Percentiles rank a stretch among this genome's conserved stretches.
Conservation (phyloP, 1,284 basidiomycete genomes). For the Apiotrichum siamense region DNA sequence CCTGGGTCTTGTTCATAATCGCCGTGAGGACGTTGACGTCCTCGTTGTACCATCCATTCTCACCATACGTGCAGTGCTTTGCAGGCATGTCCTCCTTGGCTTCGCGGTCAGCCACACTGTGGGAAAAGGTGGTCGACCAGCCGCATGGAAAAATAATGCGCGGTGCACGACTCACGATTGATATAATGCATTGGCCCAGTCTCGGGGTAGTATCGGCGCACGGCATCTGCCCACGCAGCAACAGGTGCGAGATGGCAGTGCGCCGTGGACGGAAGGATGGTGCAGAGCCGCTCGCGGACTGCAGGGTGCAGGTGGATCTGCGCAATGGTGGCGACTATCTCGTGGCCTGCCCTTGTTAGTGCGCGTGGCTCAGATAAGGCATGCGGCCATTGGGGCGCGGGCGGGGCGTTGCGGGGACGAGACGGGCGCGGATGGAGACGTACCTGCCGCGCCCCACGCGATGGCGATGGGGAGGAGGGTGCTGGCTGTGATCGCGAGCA, state of each 20-base stretch:
- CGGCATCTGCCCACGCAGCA: slow-evolving; percentile 78
- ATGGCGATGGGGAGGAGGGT: slow-evolving; percentile 27
- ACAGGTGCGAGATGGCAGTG: slow-evolving; percentile 72
- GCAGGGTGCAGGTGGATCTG: slow-evolving; percentile 78
- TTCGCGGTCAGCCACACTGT: too few species aligned
- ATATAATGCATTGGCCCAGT: slow-evolving; percentile 51
- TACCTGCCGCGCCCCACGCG: slow-evolving; percentile 52
- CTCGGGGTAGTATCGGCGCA: slow-evolving; percentile 50
- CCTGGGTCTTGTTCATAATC: slow-evolving; percentile 63
- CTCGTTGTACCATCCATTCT: slow-evolving; percentile 64
- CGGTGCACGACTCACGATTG: slow-evolving; percentile 37
- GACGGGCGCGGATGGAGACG: slow-evolving; percentile 9
- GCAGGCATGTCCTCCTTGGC: slow-evolving; percentile 62
- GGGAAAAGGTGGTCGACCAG: too few species aligned
- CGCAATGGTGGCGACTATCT: slow-evolving; percentile 86
- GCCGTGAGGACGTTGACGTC: slow-evolving; percentile 67
- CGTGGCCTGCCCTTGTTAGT: slow-evolving; percentile 57
- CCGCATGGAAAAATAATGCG: too few species aligned
- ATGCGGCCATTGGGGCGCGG: too few species aligned
- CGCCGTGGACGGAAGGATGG: slow-evolving; percentile 55
- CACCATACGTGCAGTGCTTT: slow-evolving; percentile 67
- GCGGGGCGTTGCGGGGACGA: too few species aligned
- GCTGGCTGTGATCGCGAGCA: background rate
- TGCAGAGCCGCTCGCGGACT: slow-evolving; percentile 63
- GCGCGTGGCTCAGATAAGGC: background rate